These are phyloP conservation scores for Pseudogymnoascus sp. DNA, from an alignment of 2,329 filamentous ascomycete genomes.

Conservation along the genomic window DNA sequence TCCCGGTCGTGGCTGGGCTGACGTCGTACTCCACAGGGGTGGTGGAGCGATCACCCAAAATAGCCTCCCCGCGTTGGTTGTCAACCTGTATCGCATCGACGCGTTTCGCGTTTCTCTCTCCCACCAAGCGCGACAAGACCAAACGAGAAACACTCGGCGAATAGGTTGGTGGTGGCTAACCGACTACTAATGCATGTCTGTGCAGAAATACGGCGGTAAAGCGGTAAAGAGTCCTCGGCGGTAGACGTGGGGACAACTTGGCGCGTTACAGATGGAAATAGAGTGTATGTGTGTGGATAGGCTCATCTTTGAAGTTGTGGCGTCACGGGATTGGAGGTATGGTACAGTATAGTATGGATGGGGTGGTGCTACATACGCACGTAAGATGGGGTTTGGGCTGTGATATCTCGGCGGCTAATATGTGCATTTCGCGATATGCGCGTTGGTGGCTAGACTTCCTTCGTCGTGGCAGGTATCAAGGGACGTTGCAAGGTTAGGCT, in stretches of 20 bases:
- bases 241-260: not conserved
- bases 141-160: not conserved
- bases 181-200: not conserved
- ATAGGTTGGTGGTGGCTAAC: no score
- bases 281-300: not conserved
- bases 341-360: no score
- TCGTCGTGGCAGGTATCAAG: not conserved
- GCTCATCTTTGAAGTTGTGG: not conserved
- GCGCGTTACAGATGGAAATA: conserved; percentile 6
- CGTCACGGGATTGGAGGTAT: not conserved
- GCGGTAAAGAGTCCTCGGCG: not conserved
- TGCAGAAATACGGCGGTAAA: not conserved
- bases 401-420: not conserved
- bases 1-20: not conserved
- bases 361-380: no score
- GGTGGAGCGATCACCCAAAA: not conserved
- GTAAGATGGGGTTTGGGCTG: not conserved
- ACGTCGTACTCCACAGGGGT: not conserved
- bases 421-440: not conserved
- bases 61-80: not conserved
- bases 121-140: not conserved
- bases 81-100: not conserved
- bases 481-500: not conserved
- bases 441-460: not conserved
- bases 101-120: not conserved